phyloP scores from a whole-genome alignment of 192 early-diverging fungal species.

The Coemansia sp. region DNA sequence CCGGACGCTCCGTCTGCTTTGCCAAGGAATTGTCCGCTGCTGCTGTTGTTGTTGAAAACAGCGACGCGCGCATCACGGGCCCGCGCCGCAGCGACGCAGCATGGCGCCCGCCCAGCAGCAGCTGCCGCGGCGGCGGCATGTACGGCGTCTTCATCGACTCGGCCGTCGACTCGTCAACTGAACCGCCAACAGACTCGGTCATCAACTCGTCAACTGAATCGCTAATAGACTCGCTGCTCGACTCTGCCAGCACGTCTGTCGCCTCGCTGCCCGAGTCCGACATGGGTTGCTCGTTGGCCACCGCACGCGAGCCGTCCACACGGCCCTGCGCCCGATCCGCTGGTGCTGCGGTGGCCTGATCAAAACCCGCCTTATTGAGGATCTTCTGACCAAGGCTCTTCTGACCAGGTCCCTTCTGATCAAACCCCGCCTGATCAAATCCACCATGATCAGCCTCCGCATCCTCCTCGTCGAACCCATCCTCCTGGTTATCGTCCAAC shows the following conservation, averaged over 20 bases:
- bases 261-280: constrained; percentile 1
- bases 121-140: constrained; percentile 16
- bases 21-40: background rate
- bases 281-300: constrained; percentile 16
- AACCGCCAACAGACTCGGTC: too few species aligned
- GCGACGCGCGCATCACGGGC: constrained; percentile 46
- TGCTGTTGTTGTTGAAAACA: constrained; percentile 22
- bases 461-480: constrained; percentile 54
- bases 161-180: background rate
- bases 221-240: background rate
- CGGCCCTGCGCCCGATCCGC: constrained; percentile 17
- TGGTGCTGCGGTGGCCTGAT: constrained; percentile 47
- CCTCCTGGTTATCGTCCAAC: constrained; percentile 65
- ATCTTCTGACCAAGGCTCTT: too few species aligned
- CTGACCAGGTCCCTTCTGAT: too few species aligned
- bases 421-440: background rate
- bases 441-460: constrained; percentile 1
- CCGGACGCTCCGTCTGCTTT: too few species aligned
- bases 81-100: constrained; percentile 36
- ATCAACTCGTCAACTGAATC: background rate
- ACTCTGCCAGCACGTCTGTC: background rate
- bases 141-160: background rate
- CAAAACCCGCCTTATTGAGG: constrained; percentile 50
- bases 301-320: constrained; percentile 45
- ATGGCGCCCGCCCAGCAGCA: constrained; percentile 20